These are phyloP conservation scores for Coniferiporia weirii DNA, from an alignment of 1,284 basidiomycete species.

Conservation along the genomic window DNA sequence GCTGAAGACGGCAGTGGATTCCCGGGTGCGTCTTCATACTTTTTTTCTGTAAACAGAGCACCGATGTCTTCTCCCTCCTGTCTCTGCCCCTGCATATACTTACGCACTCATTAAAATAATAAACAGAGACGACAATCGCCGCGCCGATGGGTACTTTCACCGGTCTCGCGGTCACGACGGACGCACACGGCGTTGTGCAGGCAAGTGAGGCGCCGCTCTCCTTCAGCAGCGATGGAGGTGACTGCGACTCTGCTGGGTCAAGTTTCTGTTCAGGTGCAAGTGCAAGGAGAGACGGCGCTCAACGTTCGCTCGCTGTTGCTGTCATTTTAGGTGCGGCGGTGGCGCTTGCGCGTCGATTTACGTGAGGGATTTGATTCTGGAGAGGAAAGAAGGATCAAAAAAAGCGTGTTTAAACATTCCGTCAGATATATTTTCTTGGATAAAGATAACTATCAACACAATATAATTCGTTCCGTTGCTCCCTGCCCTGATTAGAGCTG, in stretches of 20 bases:
- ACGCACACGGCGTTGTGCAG: constrained; percentile 3
- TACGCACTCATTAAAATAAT: background rate
- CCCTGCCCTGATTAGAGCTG: too few species aligned
- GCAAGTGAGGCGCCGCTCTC: background rate
- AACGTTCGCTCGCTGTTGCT: background rate
- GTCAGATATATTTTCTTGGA: too few species aligned
- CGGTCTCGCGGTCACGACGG: background rate
- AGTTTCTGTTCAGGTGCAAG: background rate
- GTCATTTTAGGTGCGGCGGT: background rate
- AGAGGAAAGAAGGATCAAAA: too few species aligned
- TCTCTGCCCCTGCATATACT: background rate
- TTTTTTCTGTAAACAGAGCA: background rate
- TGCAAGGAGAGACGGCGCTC: background rate
- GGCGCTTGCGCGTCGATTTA: background rate
- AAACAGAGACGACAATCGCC: constrained; percentile 3
- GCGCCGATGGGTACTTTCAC: constrained; percentile 9
- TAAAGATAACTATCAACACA: too few species aligned
- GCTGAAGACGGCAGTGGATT: constrained; percentile 38
- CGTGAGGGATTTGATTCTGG: background rate
- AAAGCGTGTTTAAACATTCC: too few species aligned
- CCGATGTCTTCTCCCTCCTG: background rate
- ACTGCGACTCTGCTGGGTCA: background rate
- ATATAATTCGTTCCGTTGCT: too few species aligned
- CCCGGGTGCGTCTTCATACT: constrained; percentile 30
- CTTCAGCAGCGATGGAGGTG: background rate